Percentiles rank a stretch among this genome's conserved stretches.
Evolutionary conservation across 2,329 filamentous ascomycete genomes (phyloP).

Genomic region (Aspergillus glaucus): DNA sequence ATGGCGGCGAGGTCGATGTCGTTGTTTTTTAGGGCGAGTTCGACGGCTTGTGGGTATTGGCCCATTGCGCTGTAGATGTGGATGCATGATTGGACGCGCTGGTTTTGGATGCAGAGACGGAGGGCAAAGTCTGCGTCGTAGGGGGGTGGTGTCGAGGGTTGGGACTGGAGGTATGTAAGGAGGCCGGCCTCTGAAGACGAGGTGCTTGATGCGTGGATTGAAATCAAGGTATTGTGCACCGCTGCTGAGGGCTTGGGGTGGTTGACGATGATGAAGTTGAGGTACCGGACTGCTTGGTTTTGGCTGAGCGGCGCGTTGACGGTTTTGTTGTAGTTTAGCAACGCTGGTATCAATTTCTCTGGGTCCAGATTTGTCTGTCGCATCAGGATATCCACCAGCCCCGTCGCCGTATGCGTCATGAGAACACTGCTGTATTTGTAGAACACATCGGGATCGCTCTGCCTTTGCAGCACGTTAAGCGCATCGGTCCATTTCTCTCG

Average conservation of each 20-base stretch:
- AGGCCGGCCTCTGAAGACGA: conserved; percentile 79
- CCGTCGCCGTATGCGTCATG: conserved; percentile 78
- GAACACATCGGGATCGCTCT: conserved; percentile 87
- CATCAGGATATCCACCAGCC: conserved; percentile 93
- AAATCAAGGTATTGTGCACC: conserved; percentile 94
- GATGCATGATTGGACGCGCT: conserved; percentile 86
- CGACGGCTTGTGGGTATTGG: conserved; percentile 87
- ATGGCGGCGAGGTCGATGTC: conserved; percentile 84
- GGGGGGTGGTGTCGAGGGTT: conserved; percentile 74
- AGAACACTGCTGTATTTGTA: conserved; percentile 97
- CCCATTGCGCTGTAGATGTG: conserved; percentile 97
- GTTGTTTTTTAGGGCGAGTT: conserved; percentile 81
- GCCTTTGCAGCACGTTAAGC: conserved; percentile 81
- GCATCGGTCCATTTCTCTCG: conserved; percentile 87
- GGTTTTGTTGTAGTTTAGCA: conserved; percentile 83
- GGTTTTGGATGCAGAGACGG: conserved; percentile 88
- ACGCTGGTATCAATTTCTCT: conserved; percentile 81
- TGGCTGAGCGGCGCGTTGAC: conserved; percentile 60
- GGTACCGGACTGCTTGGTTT: conserved; percentile 90
- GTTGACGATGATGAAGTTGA: conserved; percentile 83
- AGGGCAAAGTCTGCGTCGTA: conserved; percentile 97
- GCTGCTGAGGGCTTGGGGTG: conserved; percentile 74
- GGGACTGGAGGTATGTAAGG: conserved; percentile 81
- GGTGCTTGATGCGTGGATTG: conserved; percentile 83
- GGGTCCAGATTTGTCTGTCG: conserved; percentile 78